A percentile compares a stretch with the other conserved stretches of the same genome.
Evolutionary conservation across 2,329 filamentous ascomycete genomes (phyloP).

Genomic region (Ophioceras dolichostomum): DNA sequence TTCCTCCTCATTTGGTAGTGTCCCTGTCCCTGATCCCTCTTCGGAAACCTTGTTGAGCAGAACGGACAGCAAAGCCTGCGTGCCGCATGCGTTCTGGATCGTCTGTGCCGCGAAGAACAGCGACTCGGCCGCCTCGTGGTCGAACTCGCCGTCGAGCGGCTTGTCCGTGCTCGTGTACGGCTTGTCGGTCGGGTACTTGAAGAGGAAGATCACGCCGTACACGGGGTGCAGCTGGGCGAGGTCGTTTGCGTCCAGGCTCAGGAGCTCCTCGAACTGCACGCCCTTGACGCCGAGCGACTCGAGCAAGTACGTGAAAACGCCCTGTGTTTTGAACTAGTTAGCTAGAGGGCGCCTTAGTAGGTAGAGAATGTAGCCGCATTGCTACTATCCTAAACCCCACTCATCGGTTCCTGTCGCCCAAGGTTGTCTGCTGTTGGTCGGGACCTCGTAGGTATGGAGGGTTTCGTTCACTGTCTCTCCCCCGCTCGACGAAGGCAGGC

Average conservation of each 20-base stretch:
- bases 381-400: no score
- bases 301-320: constrained; percentile 94
- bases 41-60: constrained; percentile 64
- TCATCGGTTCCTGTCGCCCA: no score
- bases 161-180: constrained; percentile 45
- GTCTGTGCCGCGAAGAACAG: constrained; percentile 95
- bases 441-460: no score
- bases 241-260: constrained; percentile 70
- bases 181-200: constrained; percentile 77
- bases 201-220: constrained; percentile 97
- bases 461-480: no score
- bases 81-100: constrained; percentile 97
- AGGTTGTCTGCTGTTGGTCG: no score
- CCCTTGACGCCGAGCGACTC: constrained; percentile 82
- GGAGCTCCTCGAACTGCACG: constrained; percentile 94
- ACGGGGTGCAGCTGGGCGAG: constrained; percentile 62
- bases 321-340: no score
- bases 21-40: background rate
- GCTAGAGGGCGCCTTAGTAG: no score
- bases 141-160: constrained; percentile 73
- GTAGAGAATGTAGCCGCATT: no score
- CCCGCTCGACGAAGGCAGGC: no score
- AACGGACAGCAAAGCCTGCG: constrained; percentile 85
- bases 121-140: constrained; percentile 58
- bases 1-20: background rate